Conservation (phyloP, 768 basidiomycete genomes). For the Auriculariales sp. region DNA sequence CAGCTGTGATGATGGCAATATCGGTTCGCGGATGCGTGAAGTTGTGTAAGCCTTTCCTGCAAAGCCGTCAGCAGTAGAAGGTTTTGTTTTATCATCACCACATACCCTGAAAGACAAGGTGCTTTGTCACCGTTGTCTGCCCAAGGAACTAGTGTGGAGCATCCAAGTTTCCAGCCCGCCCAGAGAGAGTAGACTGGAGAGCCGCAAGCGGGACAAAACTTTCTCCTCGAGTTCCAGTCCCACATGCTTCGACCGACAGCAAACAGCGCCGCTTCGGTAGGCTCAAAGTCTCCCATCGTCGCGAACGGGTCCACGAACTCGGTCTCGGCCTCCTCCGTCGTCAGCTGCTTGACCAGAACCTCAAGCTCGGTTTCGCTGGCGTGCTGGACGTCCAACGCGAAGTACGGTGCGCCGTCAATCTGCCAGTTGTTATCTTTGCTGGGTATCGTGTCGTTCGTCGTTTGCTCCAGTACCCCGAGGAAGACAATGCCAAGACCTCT, state of each 20-base stretch:
- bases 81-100: slow-evolving; percentile 4
- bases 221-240: slow-evolving; percentile 67
- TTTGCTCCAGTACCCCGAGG: slow-evolving; percentile 53
- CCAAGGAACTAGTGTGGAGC: slow-evolving; percentile 65
- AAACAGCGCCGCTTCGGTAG: slow-evolving; percentile 43
- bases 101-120: slow-evolving; percentile 61
- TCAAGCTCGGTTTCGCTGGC: slow-evolving; percentile 13
- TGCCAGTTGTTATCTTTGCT: slow-evolving; percentile 41
- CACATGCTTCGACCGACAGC: slow-evolving; percentile 45
- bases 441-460: slow-evolving; percentile 26
- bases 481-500: slow-evolving; percentile 53
- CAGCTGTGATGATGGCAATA: slow-evolving; percentile 83
- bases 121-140: slow-evolving; percentile 43
- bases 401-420: slow-evolving; percentile 72
- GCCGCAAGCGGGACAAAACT: slow-evolving; percentile 89
- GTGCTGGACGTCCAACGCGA: slow-evolving; percentile 61
- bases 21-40: slow-evolving; percentile 73
- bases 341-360: slow-evolving; percentile 24
- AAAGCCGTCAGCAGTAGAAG: slow-evolving; percentile 1
- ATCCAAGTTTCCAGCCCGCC: slow-evolving; percentile 93
- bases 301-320: slow-evolving; percentile 54
- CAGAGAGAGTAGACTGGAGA: slow-evolving; percentile 69
- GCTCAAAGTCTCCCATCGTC: slow-evolving; percentile 39
- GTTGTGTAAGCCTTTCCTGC: slow-evolving; percentile 76
- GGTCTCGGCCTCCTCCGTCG: slow-evolving; percentile 26